Percentiles rank a stretch among this genome's conserved stretches.
Conservation (phyloP, 129 eudicot species). For the Flaveria trinervia region DNA sequence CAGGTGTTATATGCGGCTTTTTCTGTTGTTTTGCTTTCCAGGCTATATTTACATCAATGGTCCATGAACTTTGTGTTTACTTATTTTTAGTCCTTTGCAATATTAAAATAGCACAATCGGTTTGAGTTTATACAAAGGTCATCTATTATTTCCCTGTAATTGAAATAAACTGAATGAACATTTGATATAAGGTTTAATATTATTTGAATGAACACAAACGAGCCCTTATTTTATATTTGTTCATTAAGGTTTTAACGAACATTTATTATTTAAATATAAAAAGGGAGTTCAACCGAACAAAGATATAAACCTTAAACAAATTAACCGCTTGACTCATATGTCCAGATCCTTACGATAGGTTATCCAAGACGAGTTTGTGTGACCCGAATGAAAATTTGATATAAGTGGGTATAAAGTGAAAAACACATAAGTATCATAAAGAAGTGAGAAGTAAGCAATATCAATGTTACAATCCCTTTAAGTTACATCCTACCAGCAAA, state of each 20-base stretch:
- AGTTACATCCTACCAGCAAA: constrained; percentile 26
- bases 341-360: neutral
- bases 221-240: too few relatives aligned
- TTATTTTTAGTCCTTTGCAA: constrained; percentile 12
- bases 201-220: too few relatives aligned
- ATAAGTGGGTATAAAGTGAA: constrained; percentile 4
- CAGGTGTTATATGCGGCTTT: constrained; percentile 16
- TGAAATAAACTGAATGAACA: too few relatives aligned
- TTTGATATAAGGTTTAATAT: too few relatives aligned
- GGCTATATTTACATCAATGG: constrained; percentile 9
- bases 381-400: neutral
- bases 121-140: too few relatives aligned
- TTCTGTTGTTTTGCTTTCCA: constrained; percentile 8
- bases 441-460: constrained; percentile 21
- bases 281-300: neutral
- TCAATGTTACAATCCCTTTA: constrained; percentile 25
- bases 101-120: neutral
- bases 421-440: neutral
- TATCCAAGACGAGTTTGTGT: neutral
- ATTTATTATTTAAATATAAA: too few relatives aligned
- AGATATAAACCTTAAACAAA: neutral
- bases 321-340: neutral
- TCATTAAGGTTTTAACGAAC: too few relatives aligned
- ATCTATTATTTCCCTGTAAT: too few relatives aligned
- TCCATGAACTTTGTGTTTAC: neutral